Base-by-base conservation (phyloP, 441 rosid species). In the Croton setiger region DNA sequence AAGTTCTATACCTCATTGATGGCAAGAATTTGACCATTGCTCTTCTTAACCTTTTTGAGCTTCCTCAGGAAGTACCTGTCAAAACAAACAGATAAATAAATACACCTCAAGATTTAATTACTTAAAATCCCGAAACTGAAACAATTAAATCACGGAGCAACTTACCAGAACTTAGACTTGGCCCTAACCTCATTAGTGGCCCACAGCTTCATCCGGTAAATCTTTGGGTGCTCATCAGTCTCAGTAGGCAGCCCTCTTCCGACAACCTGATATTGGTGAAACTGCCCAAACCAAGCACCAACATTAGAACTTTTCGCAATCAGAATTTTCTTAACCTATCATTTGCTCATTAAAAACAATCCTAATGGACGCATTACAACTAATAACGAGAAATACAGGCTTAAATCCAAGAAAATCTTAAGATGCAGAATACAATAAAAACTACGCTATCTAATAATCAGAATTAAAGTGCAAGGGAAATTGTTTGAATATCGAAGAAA, bases 121-220 rank as follows among this genome's bases (percentile, higher is more conserved):
- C 3, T 43, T 17, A 7, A 18, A 60, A 48, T 13, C 17, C 52
- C 60, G 0, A 7, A 4, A 59, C 7, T 17, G 2, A 57, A 1
- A 3, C 10, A 12, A 31, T 14, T 0, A 27, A 17, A 18, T 62
- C 11, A 35, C 18, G 8, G 9, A 9, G 35, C 2, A 6, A 1
- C 82, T 48, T 33, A 82, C 84, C 86, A 83, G 67, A 83, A 83
- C 74, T 80, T 83, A 37, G 86, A 83, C 70, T 80, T 80, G 18
- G 84, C 84, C 7, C 84, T 79, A 62, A 80, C 81, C 72, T 80
- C 81, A 23, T 80, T 78, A 23, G 82, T 78, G 39, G 80, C 84
- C 86, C 84, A 83, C 20, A 83, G 76, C 78, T 83, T 83, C 86
- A 83, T 83, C 35, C 86, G 60, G 11, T 80, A 83, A 48, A 78